Percentiles rank a stretch among this genome's conserved stretches.
Conservation (phyloP, 768 basidiomycete genomes). For the Collybia nuda region DNA sequence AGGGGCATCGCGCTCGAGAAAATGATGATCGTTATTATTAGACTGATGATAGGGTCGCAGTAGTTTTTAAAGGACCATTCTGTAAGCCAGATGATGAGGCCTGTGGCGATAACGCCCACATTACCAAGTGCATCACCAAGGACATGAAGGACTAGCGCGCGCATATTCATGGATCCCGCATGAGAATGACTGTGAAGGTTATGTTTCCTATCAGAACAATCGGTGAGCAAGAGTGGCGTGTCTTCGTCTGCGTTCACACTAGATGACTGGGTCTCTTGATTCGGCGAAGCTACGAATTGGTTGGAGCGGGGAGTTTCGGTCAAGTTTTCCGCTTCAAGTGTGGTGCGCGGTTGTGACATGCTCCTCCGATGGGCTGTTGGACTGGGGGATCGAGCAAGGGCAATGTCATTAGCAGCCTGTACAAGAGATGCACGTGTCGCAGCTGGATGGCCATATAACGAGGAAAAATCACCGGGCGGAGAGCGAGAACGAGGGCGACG, state of each 20-base stretch:
- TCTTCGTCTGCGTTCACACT: slow-evolving; percentile 30
- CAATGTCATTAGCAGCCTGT: slow-evolving; percentile 84
- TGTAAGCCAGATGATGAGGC: slow-evolving; percentile 91
- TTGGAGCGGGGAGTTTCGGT: background rate
- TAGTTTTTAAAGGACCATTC: slow-evolving; percentile 85
- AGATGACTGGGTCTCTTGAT: slow-evolving; percentile 2
- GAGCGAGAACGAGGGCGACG: slow-evolving; percentile 22
- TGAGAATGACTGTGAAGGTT: slow-evolving; percentile 39
- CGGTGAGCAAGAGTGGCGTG: slow-evolving; percentile 41
- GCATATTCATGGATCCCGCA: slow-evolving; percentile 94
- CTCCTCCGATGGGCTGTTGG: slow-evolving; percentile 27
- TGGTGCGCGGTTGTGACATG: slow-evolving; percentile 21
- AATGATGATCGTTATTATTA: slow-evolving; percentile 94
- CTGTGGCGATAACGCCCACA: slow-evolving; percentile 95
- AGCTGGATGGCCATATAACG: slow-evolving; percentile 73
- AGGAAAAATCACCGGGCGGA: slow-evolving; percentile 39
- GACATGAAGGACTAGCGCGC: slow-evolving; percentile 91
- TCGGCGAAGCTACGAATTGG: slow-evolving; percentile 8
- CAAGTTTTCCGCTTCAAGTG: slow-evolving; percentile 17
- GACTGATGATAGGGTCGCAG: slow-evolving; percentile 90
- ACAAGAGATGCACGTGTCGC: slow-evolving; percentile 73
- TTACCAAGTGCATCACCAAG: slow-evolving; percentile 97
- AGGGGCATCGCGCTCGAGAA: slow-evolving; percentile 94
- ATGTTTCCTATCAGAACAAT: slow-evolving; percentile 16
- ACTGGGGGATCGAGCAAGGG: slow-evolving; percentile 50